Conservation (phyloP, 1,139 yeast species). For the Saccharomycopsis phalli region DNA sequence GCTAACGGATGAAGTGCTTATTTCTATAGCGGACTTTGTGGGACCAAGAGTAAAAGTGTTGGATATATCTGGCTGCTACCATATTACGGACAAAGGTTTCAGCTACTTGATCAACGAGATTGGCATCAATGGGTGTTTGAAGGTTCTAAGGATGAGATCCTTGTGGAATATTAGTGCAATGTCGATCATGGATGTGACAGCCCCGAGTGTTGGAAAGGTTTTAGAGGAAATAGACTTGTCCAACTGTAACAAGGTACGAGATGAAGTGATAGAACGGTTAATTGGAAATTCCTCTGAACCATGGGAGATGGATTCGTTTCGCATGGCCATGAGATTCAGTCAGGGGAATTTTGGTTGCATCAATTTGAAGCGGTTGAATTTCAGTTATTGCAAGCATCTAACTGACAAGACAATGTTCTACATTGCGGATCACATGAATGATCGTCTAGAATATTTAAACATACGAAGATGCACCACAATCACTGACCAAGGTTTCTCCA, state of each 20-base stretch:
- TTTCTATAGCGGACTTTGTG: slow-evolving; percentile 56
- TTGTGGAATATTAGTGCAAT: slow-evolving; percentile 74
- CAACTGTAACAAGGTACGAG: slow-evolving; percentile 66
- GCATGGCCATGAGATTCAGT: not conserved
- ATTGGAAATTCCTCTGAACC: slow-evolving; percentile 33
- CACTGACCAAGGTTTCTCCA: slow-evolving; percentile 63
- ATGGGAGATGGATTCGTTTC: not conserved
- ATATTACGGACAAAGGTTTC: slow-evolving; percentile 68
- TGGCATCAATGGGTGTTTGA: slow-evolving; percentile 55
- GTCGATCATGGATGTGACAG: slow-evolving; percentile 73
- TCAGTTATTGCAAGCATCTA: slow-evolving; percentile 67
- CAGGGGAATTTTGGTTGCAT: slow-evolving; percentile 44
- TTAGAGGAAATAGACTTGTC: slow-evolving; percentile 56
- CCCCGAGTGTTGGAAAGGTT: slow-evolving; percentile 51
- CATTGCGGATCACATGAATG: slow-evolving; percentile 49
- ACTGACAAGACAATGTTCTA: slow-evolving; percentile 62
- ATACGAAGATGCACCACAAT: slow-evolving; percentile 70
- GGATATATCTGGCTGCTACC: slow-evolving; percentile 66
- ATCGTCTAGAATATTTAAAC: slow-evolving; percentile 47
- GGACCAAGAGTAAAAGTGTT: slow-evolving; percentile 57
- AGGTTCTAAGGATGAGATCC: slow-evolving; percentile 49
- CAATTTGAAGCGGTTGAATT: slow-evolving; percentile 41
- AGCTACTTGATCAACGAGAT: slow-evolving; percentile 61
- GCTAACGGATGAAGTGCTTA: slow-evolving; percentile 48
- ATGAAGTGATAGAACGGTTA: slow-evolving; percentile 57